Base-by-base conservation (phyloP, 208 protist species). In the Wallacemonas rigidus region DNA sequence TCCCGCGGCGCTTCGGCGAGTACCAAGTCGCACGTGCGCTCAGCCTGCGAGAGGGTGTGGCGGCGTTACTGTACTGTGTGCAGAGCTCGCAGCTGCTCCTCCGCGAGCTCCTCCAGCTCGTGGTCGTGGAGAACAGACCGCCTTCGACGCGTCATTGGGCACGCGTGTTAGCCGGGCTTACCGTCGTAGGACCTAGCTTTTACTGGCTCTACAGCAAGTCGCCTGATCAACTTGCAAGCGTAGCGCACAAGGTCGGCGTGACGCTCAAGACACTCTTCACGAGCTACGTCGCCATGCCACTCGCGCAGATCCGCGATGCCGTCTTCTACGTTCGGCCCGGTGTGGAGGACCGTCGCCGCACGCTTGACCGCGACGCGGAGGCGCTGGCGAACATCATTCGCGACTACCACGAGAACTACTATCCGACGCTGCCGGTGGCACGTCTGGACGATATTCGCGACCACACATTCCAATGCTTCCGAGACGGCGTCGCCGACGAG, bases 381-480 rank as follows among this genome's bases (percentile, higher is more conserved):
- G 77, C 87, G 15, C 76, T 93, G 17, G 85, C 90, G 1, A 90
- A 95, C 56, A 89, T 95, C 43, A 90, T 95, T 47, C 75, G 80
- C 9, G 90, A 95, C 65, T 95, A 92, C 56, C 79, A 93, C 69
- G 85, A 86, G 43, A 85, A 93, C 76, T 85, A 90, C 78, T 89
- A 85, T 70, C 79, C 80, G 1, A 72, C 67, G 41, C 76, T 81
- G 67, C 36, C 76, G 11, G 65, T 79, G 61, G 67, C 60, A 2
- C 58, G 77, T 38, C 80, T 89, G 47, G 74, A 87, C 9, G 65
- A 67, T 47, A 39, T 92, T 60, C 90, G 81, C 0, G 65, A 77
- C 11, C 61, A 75, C 58, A 80, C 89, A 40, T 69, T 90, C 51
- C 55, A 82, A 17, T 69, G 78, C n/a, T 69, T 90, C 15, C 75